Evolutionary conservation across 139 green algal species (phyloP).

Genomic region (Chlamydomonas schloesseri): DNA sequence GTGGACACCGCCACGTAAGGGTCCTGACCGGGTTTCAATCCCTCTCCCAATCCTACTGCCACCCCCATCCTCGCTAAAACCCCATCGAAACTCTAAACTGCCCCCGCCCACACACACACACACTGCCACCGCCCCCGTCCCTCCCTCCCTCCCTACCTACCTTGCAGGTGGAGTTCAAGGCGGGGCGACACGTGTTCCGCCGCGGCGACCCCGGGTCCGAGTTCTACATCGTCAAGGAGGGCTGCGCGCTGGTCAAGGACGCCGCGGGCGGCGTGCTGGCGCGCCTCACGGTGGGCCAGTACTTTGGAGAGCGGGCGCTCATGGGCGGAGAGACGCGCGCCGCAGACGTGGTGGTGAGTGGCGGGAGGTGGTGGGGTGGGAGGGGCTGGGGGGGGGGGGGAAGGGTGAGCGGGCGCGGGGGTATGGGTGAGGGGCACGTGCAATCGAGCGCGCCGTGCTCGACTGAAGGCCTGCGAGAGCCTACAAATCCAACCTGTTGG

Average conservation of each 20-base stretch:
- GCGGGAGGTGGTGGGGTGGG: too few species aligned
- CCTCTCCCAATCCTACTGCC: too few species aligned
- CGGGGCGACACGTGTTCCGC: slow-evolving; percentile 67
- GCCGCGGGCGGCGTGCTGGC: slow-evolving; percentile 41
- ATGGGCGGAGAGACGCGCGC: slow-evolving; percentile 59
- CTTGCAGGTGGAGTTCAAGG: slow-evolving; percentile 56
- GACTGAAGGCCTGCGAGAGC: too few species aligned
- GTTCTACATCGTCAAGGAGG: slow-evolving; percentile 92
- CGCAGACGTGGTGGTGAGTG: slow-evolving; percentile 56
- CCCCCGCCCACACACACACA: neutral
- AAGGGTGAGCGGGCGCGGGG: neutral
- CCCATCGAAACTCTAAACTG: too few species aligned
- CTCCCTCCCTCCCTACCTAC: neutral
- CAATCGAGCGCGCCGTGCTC: too few species aligned
- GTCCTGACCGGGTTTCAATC: too few species aligned
- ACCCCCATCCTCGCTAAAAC: too few species aligned
- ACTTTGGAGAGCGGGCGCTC: slow-evolving; percentile 88
- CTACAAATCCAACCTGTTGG: too few species aligned
- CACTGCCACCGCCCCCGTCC: neutral
- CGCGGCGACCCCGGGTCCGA: slow-evolving; percentile 76
- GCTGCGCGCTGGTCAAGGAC: slow-evolving; percentile 69
- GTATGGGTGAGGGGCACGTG: neutral
- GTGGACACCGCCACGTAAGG: too few species aligned
- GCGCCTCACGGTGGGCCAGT: slow-evolving; percentile 66
- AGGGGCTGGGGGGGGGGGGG: neutral